Evolutionary conservation across 2,329 filamentous ascomycete species (phyloP), one percentile per base, ranked within the genome.

Genomic region (Arthroderma uncinatum): DNA sequence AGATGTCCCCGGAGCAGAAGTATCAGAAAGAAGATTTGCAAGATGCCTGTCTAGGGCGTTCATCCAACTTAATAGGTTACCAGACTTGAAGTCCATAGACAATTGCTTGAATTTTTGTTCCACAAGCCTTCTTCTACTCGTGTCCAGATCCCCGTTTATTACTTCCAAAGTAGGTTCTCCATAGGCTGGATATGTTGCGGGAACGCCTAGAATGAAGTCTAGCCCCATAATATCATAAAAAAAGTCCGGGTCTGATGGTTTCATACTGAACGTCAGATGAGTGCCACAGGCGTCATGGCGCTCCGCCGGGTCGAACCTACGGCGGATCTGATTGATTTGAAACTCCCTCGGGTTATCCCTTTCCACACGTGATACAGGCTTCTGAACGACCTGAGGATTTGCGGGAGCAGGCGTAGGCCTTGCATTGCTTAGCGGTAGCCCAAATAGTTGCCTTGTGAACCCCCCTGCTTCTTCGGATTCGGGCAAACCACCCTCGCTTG

Each of bases 201-300:
- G 87, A 19, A 93, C 77, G 54, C 75, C 78, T 37, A 93, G 72
- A 44, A 82, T 76, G 67, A 86, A 91, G 40, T 86, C 78, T 33
- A 93, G 74, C 36, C 79, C 75, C 25, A 82, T 78, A 66, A 92
- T 75, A 60, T 90, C 86, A 69, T 88, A 92, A 0, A 88, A 86
- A 64, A 93, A 92, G 66, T 93, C 88, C 0, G 88, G 88, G 67
- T 93, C 88, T 4, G 87, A 89, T 4, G 88, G 88, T 10, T 72
- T 73, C 60, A 93, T 72, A 54, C 76, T 81, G 69, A 92, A 87
- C 8, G 75, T 71, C 39, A 91, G 70, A 14, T 79, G 77, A 0
- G 80, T 82, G 2, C 76, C 76, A 53, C 79, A 77, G 59, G 78
- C 65, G 60, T 71, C 68, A 33, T 70, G 66, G 47, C 67, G 68